Evolutionary conservation across 1,284 basidiomycete species (phyloP).

Genomic region (Schizophyllum amplum): DNA sequence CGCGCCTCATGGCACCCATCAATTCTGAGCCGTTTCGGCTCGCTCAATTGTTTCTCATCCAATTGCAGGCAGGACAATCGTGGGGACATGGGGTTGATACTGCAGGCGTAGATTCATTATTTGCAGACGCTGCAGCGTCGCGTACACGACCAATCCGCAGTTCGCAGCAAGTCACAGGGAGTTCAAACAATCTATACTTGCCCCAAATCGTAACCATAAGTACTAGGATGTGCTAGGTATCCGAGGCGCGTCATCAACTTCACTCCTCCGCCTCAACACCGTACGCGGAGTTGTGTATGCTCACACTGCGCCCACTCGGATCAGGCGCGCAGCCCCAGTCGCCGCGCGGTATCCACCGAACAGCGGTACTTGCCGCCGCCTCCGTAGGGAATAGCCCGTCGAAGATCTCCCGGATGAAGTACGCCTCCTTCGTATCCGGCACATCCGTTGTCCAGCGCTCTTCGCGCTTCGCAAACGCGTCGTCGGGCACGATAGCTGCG

Average conservation of each 20-base stretch:
- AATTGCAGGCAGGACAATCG: not conserved
- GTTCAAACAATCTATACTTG: no score
- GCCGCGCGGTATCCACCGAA: conserved; percentile 89
- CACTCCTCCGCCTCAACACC: not conserved
- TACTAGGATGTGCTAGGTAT: no score
- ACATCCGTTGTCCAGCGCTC: conserved; percentile 79
- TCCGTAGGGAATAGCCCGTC: conserved; percentile 84
- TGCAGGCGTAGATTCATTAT: no score
- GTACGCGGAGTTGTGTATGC: conserved; percentile 94
- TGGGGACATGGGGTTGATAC: not conserved
- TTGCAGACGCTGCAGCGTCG: no score
- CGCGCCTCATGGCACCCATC: not conserved
- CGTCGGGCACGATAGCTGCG: conserved; percentile 70
- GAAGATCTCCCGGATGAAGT: conserved; percentile 91
- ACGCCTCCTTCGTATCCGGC: conserved; percentile 97
- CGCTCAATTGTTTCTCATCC: no score
- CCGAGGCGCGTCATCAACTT: no score
- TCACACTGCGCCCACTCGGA: conserved; percentile 92
- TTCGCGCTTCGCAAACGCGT: conserved; percentile 66
- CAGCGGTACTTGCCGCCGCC: conserved; percentile 87
- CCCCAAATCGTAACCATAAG: no score
- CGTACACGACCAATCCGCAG: no score
- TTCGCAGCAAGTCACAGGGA: no score
- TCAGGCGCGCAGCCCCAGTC: conserved; percentile 97
- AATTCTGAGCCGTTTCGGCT: not conserved